Evolutionary conservation across 2,329 filamentous ascomycete species (phyloP).

Genomic region (Xylariaceae sp.): DNA sequence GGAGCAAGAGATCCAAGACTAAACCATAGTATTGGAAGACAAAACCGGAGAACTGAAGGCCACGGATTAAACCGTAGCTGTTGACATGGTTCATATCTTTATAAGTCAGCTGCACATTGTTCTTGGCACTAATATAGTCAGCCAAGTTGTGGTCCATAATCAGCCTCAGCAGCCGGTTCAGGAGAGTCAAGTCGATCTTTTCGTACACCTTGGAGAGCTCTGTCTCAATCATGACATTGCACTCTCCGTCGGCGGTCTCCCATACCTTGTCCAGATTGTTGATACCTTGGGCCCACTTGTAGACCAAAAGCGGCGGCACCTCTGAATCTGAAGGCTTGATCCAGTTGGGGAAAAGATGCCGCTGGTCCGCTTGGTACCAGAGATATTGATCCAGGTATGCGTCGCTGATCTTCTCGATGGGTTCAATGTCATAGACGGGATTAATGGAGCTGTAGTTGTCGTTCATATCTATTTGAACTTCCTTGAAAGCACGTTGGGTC

Average conservation of each 20-base stretch:
- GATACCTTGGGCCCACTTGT: constrained; percentile 99
- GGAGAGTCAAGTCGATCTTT: constrained; percentile 93
- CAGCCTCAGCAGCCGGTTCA: constrained; percentile 86
- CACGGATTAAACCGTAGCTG: constrained; percentile 96
- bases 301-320: constrained; percentile 87
- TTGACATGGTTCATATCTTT: constrained; percentile 99
- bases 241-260: constrained; percentile 90
- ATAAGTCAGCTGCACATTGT: constrained; percentile 98
- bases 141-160: constrained; percentile 99
- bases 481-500: constrained; percentile 97
- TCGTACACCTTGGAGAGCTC: constrained; percentile 99
- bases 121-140: constrained; percentile 98
- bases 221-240: constrained; percentile 98
- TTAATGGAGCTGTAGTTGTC: constrained; percentile 99
- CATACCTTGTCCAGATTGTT: constrained; percentile 96
- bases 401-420: constrained; percentile 98
- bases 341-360: constrained; percentile 95
- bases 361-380: constrained; percentile 98
- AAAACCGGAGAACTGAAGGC: constrained; percentile 95
- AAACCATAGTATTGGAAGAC: constrained; percentile 99
- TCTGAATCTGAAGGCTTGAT: constrained; percentile 99
- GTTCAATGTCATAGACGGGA: constrained; percentile 97
- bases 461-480: constrained; percentile 99
- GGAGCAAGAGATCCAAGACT: constrained; percentile 85
- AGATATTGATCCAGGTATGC: constrained; percentile 97